These are phyloP conservation scores for Pyracantha coccinea DNA, from an alignment of 331 rosid genomes.

Conservation along the genomic window DNA sequence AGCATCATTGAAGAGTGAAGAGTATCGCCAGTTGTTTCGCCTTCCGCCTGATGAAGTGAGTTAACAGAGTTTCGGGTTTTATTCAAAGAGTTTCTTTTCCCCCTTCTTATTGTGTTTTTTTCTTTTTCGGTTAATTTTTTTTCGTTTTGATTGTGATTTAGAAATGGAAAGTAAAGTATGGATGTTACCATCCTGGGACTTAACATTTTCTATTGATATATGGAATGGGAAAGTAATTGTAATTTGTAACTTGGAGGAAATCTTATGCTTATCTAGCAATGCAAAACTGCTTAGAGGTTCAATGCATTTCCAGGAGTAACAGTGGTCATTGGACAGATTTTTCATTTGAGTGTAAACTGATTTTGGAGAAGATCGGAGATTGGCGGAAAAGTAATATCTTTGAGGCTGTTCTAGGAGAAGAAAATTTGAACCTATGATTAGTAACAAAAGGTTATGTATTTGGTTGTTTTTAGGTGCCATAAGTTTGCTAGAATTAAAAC, in stretches of 20 bases:
- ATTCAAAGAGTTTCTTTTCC: background rate
- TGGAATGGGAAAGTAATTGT: background rate
- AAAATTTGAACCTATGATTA: background rate
- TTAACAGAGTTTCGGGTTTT: conserved; percentile 6
- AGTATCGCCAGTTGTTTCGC: conserved; percentile 89
- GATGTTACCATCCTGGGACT: background rate
- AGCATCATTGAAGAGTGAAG: conserved; percentile 64
- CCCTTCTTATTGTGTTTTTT: too few relatives aligned
- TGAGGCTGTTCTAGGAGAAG: background rate
- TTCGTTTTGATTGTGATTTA: background rate
- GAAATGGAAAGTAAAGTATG: background rate
- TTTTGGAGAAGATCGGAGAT: background rate
- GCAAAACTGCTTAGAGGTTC: background rate
- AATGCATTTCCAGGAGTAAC: background rate
- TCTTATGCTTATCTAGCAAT: background rate
- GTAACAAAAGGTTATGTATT: background rate
- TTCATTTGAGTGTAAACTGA: background rate
- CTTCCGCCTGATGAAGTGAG: conserved; percentile 91
- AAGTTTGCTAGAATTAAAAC: background rate
- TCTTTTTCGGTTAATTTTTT: too few relatives aligned
- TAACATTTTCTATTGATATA: background rate
- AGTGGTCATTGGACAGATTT: background rate
- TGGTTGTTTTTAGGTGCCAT: background rate
- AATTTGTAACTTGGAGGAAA: background rate
- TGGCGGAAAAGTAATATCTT: background rate